Evolutionary conservation across 2,329 filamentous ascomycete species (phyloP).

Genomic region (Chrysosphaeria jannelii): DNA sequence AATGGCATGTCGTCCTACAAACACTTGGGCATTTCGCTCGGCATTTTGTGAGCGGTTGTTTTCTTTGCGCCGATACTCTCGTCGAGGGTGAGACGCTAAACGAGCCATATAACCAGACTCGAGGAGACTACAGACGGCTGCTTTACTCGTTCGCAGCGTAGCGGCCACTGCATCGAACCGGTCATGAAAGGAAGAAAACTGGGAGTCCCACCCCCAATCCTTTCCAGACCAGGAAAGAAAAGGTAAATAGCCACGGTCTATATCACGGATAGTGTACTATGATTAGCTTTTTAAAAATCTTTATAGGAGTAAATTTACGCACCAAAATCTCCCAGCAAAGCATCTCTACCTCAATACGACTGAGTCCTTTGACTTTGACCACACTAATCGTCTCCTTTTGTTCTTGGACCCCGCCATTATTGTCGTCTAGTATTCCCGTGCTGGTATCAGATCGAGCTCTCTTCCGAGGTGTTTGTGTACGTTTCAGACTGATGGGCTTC

Average conservation of each 20-base stretch:
- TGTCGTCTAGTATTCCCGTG: too few species aligned
- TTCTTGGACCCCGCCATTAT: too few species aligned
- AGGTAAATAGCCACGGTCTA: slow-evolving; percentile 3
- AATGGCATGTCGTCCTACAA: slow-evolving; percentile 5
- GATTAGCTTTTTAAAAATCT: neutral
- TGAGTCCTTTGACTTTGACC: slow-evolving; percentile 4
- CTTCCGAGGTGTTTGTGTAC: neutral
- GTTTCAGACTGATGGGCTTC: slow-evolving; percentile 1
- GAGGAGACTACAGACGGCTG: slow-evolving; percentile 5
- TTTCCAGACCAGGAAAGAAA: slow-evolving; percentile 4
- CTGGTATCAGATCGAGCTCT: neutral
- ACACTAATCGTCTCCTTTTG: slow-evolving; percentile 5
- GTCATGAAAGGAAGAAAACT: slow-evolving; percentile 2
- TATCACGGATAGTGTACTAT: slow-evolving; percentile 3
- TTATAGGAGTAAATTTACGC: too few species aligned
- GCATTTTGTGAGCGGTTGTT: slow-evolving; percentile 5
- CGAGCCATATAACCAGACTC: slow-evolving; percentile 4
- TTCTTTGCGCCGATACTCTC: slow-evolving; percentile 5
- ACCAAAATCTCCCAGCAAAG: slow-evolving; percentile 5
- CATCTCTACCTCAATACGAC: slow-evolving; percentile 5
- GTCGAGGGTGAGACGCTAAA: slow-evolving; percentile 4
- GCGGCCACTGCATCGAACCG: slow-evolving; percentile 4
- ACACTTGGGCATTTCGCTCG: slow-evolving; percentile 5
- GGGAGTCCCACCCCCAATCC: slow-evolving; percentile 5
- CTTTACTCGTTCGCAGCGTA: slow-evolving; percentile 4